Base-by-base conservation (phyloP, 495 filamentous ascomycete species). In the Penicillium pancosmium region DNA sequence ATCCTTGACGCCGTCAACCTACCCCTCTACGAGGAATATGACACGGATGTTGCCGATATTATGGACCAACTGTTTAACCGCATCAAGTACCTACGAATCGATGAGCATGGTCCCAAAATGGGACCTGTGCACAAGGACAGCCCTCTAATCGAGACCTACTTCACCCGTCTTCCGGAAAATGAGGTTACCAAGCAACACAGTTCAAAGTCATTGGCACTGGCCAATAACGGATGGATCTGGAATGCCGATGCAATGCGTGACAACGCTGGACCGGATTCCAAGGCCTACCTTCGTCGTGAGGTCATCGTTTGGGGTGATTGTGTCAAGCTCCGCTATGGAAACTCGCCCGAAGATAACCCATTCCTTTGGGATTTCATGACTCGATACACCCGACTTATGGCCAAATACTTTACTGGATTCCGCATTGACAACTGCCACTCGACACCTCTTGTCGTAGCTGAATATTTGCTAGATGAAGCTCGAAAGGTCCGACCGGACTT, bases 211-310 rank as follows among this genome's bases (percentile, higher is more conserved):
- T 76, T 98, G 35, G 91, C 91, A 4, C 74, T 99, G 16, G 93
- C 88, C 33, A 97, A 97, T 74, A 99, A 99, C 68, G 95, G 95
- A 56, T 99, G 95, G 95, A 91, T 98, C 18, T 99, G 95, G 95
- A 92, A 91, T 60, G 92, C 94, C 13, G 92, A 96, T 68, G 92
- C 92, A 0, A 83, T 98, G 74, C 85, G 89, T 23, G 95, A 99
- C 72, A 93, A 97, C 69, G 95, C 95, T 16, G 95, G 95, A 0
- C 88, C 91, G 1, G 73, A 89, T 41, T 97, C 93, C 2, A 88
- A 87, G 41, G 91, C 93, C 36, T 99, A 99, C 65, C 82, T 98
- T 6, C 86, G 92, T 21, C 85, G 95, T 43, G 92, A 99, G 72
- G 91, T 99, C 50, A 98, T 99, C 62, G 90, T 96, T 38, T 99